phyloP scores from a whole-genome alignment of 2,329 filamentous ascomycete species.

The Cladosporium sphaerospermum region DNA sequence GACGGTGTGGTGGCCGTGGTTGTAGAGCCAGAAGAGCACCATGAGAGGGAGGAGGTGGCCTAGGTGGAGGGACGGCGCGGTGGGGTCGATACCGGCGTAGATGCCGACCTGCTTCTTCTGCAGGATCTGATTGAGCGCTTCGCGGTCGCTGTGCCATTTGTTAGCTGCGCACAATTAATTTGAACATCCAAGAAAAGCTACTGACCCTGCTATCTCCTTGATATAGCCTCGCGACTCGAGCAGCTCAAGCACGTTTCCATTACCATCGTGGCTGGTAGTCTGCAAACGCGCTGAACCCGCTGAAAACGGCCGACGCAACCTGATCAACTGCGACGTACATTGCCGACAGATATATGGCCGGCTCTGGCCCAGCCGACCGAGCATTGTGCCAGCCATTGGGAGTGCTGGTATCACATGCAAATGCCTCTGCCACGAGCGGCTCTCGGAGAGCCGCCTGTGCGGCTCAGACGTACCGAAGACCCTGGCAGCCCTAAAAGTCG shows the following conservation, averaged over 20 bases:
- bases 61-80: conserved; percentile 70
- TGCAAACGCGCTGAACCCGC: neutral
- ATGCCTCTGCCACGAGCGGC: no score
- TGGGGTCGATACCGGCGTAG: conserved; percentile 79
- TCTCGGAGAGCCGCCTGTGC: no score
- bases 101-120: conserved; percentile 60
- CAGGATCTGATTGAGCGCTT: conserved; percentile 58
- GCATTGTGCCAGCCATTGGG: neutral
- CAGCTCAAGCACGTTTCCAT: conserved; percentile 44
- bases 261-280: neutral
- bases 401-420: neutral
- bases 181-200: conserved; percentile 8
- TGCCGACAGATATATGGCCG: neutral
- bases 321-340: neutral
- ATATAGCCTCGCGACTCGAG: conserved; percentile 67
- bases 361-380: neutral
- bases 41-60: conserved; percentile 77
- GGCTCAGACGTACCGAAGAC: no score
- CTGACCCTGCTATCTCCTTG: conserved; percentile 68
- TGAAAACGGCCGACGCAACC: neutral
- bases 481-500: no score
- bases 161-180: neutral
- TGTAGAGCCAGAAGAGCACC: conserved; percentile 78
- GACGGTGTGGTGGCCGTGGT: conserved; percentile 64
- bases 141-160: conserved; percentile 33